These are phyloP conservation scores for Firmiana major DNA, from an alignment of 345 rosid genomes.

Conservation along the genomic window DNA sequence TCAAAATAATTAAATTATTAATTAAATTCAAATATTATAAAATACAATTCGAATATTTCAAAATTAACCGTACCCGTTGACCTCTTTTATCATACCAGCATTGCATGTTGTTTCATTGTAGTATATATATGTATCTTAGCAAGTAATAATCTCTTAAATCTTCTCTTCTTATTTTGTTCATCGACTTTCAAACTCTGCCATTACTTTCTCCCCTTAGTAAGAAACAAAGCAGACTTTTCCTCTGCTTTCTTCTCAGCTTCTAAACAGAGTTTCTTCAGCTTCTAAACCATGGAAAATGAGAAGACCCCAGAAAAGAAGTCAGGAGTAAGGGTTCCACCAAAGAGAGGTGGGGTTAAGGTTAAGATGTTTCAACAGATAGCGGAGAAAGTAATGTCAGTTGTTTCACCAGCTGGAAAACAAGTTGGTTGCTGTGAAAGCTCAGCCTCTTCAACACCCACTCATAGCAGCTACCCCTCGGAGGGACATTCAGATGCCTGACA, in stretches of 20 bases:
- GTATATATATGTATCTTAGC: background rate
- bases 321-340: conserved; percentile 10
- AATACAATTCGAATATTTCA: too few species aligned
- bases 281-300: background rate
- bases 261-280: conserved; percentile 11
- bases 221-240: background rate
- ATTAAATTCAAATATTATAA: too few species aligned
- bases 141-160: background rate
- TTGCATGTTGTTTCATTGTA: background rate
- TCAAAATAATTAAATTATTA: too few species aligned
- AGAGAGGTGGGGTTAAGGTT: conserved; percentile 21
- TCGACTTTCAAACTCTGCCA: background rate
- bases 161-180: background rate
- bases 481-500: conserved; percentile 6
- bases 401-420: background rate
- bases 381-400: background rate
- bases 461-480: background rate
- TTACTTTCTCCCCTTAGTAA: background rate
- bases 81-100: too few species aligned
- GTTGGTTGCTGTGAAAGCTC: background rate
- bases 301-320: conserved; percentile 6
- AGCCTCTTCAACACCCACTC: conserved; percentile 4
- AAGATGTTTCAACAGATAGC: conserved; percentile 7
- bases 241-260: background rate
- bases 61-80: too few species aligned